Base-by-base conservation (phyloP, 345 rosid species). In the Punica granatum region DNA sequence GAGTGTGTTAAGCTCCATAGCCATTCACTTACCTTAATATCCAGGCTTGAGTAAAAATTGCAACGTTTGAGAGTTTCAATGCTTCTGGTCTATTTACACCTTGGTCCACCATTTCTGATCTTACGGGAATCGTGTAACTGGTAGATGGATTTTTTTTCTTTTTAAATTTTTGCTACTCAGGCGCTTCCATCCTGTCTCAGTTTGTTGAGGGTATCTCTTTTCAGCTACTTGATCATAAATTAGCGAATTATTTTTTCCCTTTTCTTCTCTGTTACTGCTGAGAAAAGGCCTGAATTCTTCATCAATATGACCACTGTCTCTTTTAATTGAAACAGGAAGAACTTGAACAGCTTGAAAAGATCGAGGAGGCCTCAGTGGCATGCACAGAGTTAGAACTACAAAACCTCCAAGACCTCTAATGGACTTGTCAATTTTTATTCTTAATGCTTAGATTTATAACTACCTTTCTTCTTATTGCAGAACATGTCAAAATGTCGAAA, bases 341-440 rank as follows among this genome's bases (percentile, higher is more conserved):
- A 73, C 66, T 90, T 59, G 96, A 90, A 69, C 80, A 67, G 72
- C 87, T 92, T 68, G 96, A 90, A 60, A 92, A 76, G 74, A 82
- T 79, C 79, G 89, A 85, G 31, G 82, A 67, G 66, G 87, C 92
- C 61, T 86, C 98, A 58, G 80, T 83, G n/a, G 82, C 85, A 0
- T 88, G 93, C 85, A 76, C 70, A 56, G 93, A 85, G 98, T 92
- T 80, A 84, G 83, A 30, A 34, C 9, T 42, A 48, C 30, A 8
- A 26, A 46, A 16, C 48, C 14, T 28, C 39, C 18, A n/a, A 9
- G n/a, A 56, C 9, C 15, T 21, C 30, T 39, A 30, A 28, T 13
- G 13, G 31, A 28, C 26, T 33, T 34, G 65, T 61, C 25, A 4
- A n/a, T 31, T 7, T 15, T 56, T 51, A 14, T 25, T 34, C 10